Percentiles rank a stretch among this genome's conserved stretches.
Conservation (phyloP, 2,329 filamentous ascomycete genomes). For the Colletotrichum caudatum region DNA sequence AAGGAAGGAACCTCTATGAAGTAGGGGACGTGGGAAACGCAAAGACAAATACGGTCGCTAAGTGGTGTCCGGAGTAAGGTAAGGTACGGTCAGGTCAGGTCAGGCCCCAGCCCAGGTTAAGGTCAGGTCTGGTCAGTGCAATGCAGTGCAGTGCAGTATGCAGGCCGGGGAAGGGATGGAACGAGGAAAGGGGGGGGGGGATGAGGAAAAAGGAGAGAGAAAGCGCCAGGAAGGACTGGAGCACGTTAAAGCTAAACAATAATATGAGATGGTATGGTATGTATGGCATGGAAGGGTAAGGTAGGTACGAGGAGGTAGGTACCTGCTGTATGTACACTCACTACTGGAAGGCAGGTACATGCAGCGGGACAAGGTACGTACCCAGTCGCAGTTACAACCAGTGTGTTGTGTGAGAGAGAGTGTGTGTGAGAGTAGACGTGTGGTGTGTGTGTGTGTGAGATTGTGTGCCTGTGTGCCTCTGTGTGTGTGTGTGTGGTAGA, state of each 20-base stretch:
- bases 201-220: constrained; percentile 1
- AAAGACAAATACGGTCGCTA: constrained; percentile 41
- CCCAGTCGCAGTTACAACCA: background rate
- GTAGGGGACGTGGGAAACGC: constrained; percentile 38
- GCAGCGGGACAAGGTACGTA: background rate
- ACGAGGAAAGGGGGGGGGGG: constrained; percentile 20
- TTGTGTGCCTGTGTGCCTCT: background rate
- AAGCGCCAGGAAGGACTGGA: constrained; percentile 31
- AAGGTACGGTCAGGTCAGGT: constrained; percentile 29
- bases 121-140: constrained; percentile 31
- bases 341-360: too few relatives aligned
- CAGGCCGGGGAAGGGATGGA: constrained; percentile 38
- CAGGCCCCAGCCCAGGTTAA: constrained; percentile 39
- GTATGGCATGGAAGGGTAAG: constrained; percentile 21
- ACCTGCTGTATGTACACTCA: too few relatives aligned
- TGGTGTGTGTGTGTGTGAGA: background rate
- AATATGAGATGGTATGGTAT: constrained; percentile 36
- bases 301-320: constrained; percentile 1
- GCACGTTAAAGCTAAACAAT: constrained; percentile 42
- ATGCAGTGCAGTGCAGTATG: constrained; percentile 37
- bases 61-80: constrained; percentile 16
- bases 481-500: background rate
- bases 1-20: constrained; percentile 24
- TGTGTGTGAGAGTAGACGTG: background rate
- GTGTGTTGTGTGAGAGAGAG: background rate